Conservation (phyloP, 192 early-diverging fungal genomes). For the Chytriomyces hyalinus region DNA sequence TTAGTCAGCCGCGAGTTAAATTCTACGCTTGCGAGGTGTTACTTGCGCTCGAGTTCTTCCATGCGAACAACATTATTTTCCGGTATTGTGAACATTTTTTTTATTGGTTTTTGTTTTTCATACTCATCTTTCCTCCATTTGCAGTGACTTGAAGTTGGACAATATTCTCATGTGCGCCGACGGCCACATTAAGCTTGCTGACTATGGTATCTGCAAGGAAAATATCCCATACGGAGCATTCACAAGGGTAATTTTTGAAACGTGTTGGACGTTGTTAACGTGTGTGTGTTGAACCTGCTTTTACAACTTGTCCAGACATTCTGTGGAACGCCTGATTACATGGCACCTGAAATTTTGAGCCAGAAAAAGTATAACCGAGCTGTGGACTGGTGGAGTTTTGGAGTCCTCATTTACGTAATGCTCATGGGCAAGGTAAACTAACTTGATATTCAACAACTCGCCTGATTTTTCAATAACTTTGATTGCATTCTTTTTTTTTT, state of each 20-base stretch:
- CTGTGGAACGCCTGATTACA: conserved; percentile 89
- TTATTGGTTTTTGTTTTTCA: conserved; percentile 8
- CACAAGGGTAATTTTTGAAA: conserved; percentile 24
- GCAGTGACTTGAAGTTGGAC: conserved; percentile 91
- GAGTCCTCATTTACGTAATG: conserved; percentile 88
- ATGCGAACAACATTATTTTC: conserved; percentile 90
- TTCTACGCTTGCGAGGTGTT: conserved; percentile 97
- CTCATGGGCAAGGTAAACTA: conserved; percentile 65
- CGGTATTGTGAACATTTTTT: conserved; percentile 43
- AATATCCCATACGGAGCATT: conserved; percentile 58
- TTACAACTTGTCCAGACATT: conserved; percentile 38
- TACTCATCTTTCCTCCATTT: not conserved
- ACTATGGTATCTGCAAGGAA: conserved; percentile 98
- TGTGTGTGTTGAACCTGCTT: not conserved
- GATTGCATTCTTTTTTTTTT: not conserved
- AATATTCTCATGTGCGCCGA: conserved; percentile 88
- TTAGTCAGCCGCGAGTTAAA: conserved; percentile 86
- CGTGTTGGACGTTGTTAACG: not conserved
- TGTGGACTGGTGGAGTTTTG: conserved; percentile 99
- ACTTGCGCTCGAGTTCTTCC: conserved; percentile 93
- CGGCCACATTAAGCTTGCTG: conserved; percentile 98
- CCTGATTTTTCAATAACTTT: not conserved
- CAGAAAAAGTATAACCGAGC: conserved; percentile 85
- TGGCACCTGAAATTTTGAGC: conserved; percentile 96
- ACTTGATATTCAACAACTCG: not conserved